phyloP scores from a whole-genome alignment of 495 filamentous ascomycete species.

The Astrocystis sublimbata region DNA sequence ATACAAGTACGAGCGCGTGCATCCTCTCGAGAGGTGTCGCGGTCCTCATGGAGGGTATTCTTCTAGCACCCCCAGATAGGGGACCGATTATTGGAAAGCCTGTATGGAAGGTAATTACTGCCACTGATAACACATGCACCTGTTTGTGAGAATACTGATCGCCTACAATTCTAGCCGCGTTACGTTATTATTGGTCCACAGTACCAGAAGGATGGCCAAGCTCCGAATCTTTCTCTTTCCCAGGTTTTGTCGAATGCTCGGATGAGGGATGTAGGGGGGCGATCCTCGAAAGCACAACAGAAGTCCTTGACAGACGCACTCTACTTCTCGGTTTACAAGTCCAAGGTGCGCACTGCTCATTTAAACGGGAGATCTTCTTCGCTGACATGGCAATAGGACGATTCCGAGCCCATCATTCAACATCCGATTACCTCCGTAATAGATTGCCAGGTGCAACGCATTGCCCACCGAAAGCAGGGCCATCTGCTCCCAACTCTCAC shows the following conservation, averaged over 20 bases:
- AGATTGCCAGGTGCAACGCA: slow-evolving; percentile 52
- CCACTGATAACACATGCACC: slow-evolving; percentile 1
- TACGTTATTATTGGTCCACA: slow-evolving; percentile 46
- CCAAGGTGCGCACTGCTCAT: slow-evolving; percentile 41
- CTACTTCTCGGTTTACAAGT: slow-evolving; percentile 58
- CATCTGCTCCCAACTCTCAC: slow-evolving; percentile 51
- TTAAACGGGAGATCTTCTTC: background rate
- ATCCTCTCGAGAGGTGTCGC: slow-evolving; percentile 20
- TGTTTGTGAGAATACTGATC: slow-evolving; percentile 7
- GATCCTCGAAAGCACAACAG: slow-evolving; percentile 28
- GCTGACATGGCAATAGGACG: slow-evolving; percentile 43
- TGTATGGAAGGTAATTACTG: slow-evolving; percentile 54
- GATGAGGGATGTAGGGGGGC: slow-evolving; percentile 30
- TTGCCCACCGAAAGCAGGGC: slow-evolving; percentile 57
- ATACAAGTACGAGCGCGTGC: slow-evolving; percentile 20
- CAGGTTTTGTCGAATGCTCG: slow-evolving; percentile 33
- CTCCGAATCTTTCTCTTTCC: slow-evolving; percentile 26
- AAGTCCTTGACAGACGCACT: slow-evolving; percentile 37
- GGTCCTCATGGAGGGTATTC: slow-evolving; percentile 53
- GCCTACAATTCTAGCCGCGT: slow-evolving; percentile 38
- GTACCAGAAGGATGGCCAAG: slow-evolving; percentile 18
- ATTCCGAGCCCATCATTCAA: slow-evolving; percentile 52
- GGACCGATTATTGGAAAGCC: slow-evolving; percentile 57
- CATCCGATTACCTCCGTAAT: slow-evolving; percentile 50
- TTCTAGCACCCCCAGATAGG: slow-evolving; percentile 57